Base-by-base conservation (phyloP, 768 basidiomycete genomes). In the Cystobasidium ongulense region DNA sequence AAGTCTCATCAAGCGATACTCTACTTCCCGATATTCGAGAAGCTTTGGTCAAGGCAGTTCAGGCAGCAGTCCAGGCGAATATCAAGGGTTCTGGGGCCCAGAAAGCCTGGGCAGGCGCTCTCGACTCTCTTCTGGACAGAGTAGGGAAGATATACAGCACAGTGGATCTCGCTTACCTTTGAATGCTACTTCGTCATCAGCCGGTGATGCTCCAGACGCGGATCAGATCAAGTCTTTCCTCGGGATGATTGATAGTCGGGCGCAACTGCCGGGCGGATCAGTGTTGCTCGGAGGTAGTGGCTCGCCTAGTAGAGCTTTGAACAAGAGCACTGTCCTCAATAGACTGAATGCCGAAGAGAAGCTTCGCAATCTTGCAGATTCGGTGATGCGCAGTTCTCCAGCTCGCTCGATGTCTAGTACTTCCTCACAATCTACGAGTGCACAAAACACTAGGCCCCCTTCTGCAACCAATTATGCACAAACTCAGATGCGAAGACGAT, bases 171-270 rank as follows among this genome's bases (percentile, higher is more conserved):
- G 36, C 23, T n/a, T 27, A 35, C 43, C 33, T 15, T 70, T n/a
- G 36, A 61, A 50, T 18, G 39, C 41, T 64, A 53, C n/a, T 63
- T 39, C 46, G 64, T 54, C 31, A 53, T 64, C 73, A 0, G 43
- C 31, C 8, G 65, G 15, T 3, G n/a, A 27, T 67, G 13, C 52
- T 36, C 25, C 54, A 38, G 74, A 74, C 23, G 36, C 39, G 33
- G 78, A 66, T 27, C 77, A 76, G 21, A 77, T 78, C 62, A 57
- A 73, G 31, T 66, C 70, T n/a, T 78, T 78, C 71, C 33, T 78
- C 17, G 54, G 68, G 1, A 4, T 77, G 67, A 73, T 78, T 29
- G 78, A 77, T 27, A 74, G 70, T 53, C 77, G 75, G 8, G 73
- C 72, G 43, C 41, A 75, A 33, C 23, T 63, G 27, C 33, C 68